Conservation (phyloP, 2,329 filamentous ascomycete species). For the Metarhizium robertsii region DNA sequence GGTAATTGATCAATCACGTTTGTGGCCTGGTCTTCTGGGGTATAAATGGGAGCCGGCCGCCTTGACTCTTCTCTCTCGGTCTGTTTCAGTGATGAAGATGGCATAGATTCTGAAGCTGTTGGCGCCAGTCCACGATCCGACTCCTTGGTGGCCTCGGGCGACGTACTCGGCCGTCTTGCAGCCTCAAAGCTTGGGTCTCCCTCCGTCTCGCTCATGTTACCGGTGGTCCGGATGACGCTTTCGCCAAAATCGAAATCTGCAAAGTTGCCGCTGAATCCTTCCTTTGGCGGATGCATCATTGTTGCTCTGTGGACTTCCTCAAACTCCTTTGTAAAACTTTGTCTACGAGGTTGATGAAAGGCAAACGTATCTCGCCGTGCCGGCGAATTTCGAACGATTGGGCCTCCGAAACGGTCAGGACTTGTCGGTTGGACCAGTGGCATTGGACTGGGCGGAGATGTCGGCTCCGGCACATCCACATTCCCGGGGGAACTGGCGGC, state of each 20-base stretch:
- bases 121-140: not conserved
- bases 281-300: constrained; percentile 14
- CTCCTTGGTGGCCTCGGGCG: not conserved
- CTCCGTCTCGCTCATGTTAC: not conserved
- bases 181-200: not conserved
- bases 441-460: constrained; percentile 32
- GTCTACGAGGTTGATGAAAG: constrained; percentile 32
- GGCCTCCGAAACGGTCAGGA: constrained; percentile 31
- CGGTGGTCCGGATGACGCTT: constrained; percentile 12
- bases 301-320: constrained; percentile 12
- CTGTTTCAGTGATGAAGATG: not conserved
- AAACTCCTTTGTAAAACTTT: constrained; percentile 37
- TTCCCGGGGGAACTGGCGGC: constrained; percentile 17
- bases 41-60: not conserved
- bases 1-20: constrained; percentile 6
- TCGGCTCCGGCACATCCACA: constrained; percentile 13
- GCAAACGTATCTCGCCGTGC: constrained; percentile 43
- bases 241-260: constrained; percentile 29
- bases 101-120: not conserved
- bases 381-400: constrained; percentile 37
- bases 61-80: constrained; percentile 8
- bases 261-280: constrained; percentile 29
- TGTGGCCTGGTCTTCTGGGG: not conserved
- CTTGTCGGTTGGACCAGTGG: constrained; percentile 25
- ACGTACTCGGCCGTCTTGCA: not conserved